These are phyloP conservation scores for Leccinum cinnamomeum DNA, from an alignment of 1,284 basidiomycete species.

Conservation along the genomic window DNA sequence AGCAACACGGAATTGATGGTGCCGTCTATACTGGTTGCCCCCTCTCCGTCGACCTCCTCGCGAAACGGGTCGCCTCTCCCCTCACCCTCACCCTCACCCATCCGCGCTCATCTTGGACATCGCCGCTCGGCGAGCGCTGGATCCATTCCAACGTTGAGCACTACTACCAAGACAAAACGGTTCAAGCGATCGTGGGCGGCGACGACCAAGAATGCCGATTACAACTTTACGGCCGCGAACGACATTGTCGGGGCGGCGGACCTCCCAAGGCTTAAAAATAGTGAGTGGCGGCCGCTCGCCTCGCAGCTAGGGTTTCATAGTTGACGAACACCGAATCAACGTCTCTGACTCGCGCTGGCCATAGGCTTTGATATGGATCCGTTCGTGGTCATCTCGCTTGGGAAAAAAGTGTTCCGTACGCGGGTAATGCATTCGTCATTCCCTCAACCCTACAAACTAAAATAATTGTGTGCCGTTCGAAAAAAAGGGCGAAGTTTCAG, in stretches of 20 bases:
- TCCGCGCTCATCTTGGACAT: slow-evolving; percentile 25
- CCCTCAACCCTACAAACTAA: slow-evolving; percentile 67
- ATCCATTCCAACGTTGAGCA: slow-evolving; percentile 28
- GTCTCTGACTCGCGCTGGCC: background rate
- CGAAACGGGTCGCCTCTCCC: slow-evolving; percentile 15
- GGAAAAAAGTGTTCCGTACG: slow-evolving; percentile 96
- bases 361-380: slow-evolving; percentile 94
- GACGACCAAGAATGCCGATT: slow-evolving; percentile 43
- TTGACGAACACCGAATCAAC: slow-evolving; percentile 4
- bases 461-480: background rate
- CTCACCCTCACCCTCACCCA: slow-evolving; percentile 23
- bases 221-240: slow-evolving; percentile 65
- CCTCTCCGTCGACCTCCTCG: slow-evolving; percentile 2
- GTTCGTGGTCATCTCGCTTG: slow-evolving; percentile 94
- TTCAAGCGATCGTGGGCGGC: slow-evolving; percentile 31
- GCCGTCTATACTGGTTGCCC: slow-evolving; percentile 15
- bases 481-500: slow-evolving; percentile 86
- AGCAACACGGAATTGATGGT: slow-evolving; percentile 3
- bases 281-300: slow-evolving; percentile 47
- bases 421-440: slow-evolving; percentile 78
- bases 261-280: slow-evolving; percentile 85
- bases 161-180: slow-evolving; percentile 23
- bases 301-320: background rate
- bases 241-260: slow-evolving; percentile 90
- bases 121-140: slow-evolving; percentile 35